These are phyloP conservation scores for Umbilicus rupestris DNA, from an alignment of 164 flowering plant genomes.

Conservation along the genomic window DNA sequence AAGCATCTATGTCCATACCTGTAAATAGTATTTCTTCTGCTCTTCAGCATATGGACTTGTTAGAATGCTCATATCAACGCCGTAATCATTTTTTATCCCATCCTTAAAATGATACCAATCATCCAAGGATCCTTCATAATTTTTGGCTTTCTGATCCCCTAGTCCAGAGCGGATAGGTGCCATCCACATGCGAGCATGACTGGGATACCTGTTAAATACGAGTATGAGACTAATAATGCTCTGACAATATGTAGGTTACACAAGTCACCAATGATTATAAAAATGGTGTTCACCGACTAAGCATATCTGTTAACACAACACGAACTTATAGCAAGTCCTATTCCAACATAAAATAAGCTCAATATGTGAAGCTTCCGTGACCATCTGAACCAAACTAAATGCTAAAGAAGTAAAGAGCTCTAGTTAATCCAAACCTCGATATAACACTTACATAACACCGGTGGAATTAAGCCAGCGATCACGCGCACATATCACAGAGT, in stretches of 20 bases:
- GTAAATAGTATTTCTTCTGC: conserved; percentile 79
- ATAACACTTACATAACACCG: conserved; percentile 73
- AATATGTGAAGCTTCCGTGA: not conserved
- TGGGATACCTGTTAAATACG: conserved; percentile 74
- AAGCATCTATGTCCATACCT: conserved; percentile 27
- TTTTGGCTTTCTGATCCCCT: conserved; percentile 57
- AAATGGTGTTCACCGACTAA: not conserved
- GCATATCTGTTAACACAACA: too few relatives aligned
- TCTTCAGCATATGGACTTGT: conserved; percentile 68
- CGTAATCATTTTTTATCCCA: conserved; percentile 66
- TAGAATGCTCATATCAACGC: conserved; percentile 81
- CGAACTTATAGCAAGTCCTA: not conserved
- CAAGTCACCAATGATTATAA: too few relatives aligned
- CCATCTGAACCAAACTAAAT: not conserved
- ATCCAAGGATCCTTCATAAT: conserved; percentile 61
- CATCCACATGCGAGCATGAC: conserved; percentile 98
- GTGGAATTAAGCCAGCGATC: conserved; percentile 89
- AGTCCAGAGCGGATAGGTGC: conserved; percentile 81
- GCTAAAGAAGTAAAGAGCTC: not conserved
- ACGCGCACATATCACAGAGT: conserved; percentile 93
- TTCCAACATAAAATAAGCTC: not conserved
- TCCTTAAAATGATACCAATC: conserved; percentile 65
- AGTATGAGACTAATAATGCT: not conserved
- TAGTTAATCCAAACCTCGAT: not conserved
- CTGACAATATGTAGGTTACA: too few relatives aligned